Conservation (phyloP, 305 asterid species). For the Solanum hybrid region DNA sequence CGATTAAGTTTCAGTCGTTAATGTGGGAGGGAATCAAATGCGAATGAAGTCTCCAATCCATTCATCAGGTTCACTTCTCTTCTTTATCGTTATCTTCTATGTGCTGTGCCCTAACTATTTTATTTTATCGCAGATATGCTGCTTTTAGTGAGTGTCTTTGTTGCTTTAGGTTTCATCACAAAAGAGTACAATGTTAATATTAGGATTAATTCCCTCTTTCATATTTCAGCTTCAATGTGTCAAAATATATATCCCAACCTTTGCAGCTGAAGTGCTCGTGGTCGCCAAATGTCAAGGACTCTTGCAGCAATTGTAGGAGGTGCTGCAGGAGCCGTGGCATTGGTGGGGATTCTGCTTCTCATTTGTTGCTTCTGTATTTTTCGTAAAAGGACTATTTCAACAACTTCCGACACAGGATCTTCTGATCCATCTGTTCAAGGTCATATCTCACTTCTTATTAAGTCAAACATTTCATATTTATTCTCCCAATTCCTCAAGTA, state of each 20-base stretch:
- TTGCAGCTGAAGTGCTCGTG: slow-evolving; percentile 51
- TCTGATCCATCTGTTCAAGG: slow-evolving; percentile 79
- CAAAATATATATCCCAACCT: slow-evolving; percentile 15
- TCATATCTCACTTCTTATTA: slow-evolving; percentile 4
- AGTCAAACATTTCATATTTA: background rate
- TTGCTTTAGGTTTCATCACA: background rate
- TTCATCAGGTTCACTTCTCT: background rate
- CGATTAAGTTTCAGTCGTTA: background rate
- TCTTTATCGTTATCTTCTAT: background rate
- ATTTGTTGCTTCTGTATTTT: slow-evolving; percentile 50
- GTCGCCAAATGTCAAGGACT: slow-evolving; percentile 83
- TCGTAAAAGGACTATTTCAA: slow-evolving; percentile 38
- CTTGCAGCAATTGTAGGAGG: slow-evolving; percentile 93
- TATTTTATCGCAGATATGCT: background rate
- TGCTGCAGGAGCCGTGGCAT: slow-evolving; percentile 97
- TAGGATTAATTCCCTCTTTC: background rate
- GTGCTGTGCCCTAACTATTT: background rate
- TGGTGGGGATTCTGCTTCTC: slow-evolving; percentile 44
- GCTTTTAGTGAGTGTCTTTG: background rate
- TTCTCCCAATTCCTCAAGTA: background rate
- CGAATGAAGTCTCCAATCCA: background rate
- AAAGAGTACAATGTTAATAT: background rate
- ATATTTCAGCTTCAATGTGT: slow-evolving; percentile 26
- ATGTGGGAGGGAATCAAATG: background rate
- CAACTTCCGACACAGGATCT: slow-evolving; percentile 75